Evolutionary conservation across 169 alveolate genomes (phyloP), one percentile per base, ranked within the genome.

Genomic region (Plasmodium billcollinsi): DNA sequence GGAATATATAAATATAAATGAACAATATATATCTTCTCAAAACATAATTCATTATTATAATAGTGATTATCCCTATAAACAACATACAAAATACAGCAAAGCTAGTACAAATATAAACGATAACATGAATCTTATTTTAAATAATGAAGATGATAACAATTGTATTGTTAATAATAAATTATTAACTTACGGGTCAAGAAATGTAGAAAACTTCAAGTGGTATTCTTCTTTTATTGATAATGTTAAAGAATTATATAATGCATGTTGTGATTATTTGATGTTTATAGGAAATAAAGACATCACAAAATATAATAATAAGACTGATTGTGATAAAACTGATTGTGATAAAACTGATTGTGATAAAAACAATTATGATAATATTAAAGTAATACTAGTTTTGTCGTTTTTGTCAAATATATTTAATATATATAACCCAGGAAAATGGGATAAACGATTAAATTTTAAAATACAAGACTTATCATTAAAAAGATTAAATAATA

Each of bases 211-310:
- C 1, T 11, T 5, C 0, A 6, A 39, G 9, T 5, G 5, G 5
- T 39, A 39, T 39, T 26, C 49, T 56, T 20, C n/a, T 73, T 26
- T 43, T 62, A 0, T 2, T 39, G 43, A 26, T 2, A 26, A 43
- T 14, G 24, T 45, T 6, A 73, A 8, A 58, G 69, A 14, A 73
- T 43, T 73, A 18, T 62, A 52, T 45, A 49, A 73, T 45, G 49
- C 26, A 21, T 73, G 86, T 45, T 15, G 15, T 54, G 20, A 3
- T n/a, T 54, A 54, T 54, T n/a, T 54, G 8, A 5, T 15, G 2
- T 2, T 7, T 54, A 54, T 12, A 18, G 9, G 47, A 39, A 39
- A 39, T 39, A 39, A 39, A 39, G 47, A 39, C 9, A 39, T 0
- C 9, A 39, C 9, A 39, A 39, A 39, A 39, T 39, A 5, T 39